Base-by-base conservation (phyloP, 2,329 filamentous ascomycete species). In the Trichoderma sp. region DNA sequence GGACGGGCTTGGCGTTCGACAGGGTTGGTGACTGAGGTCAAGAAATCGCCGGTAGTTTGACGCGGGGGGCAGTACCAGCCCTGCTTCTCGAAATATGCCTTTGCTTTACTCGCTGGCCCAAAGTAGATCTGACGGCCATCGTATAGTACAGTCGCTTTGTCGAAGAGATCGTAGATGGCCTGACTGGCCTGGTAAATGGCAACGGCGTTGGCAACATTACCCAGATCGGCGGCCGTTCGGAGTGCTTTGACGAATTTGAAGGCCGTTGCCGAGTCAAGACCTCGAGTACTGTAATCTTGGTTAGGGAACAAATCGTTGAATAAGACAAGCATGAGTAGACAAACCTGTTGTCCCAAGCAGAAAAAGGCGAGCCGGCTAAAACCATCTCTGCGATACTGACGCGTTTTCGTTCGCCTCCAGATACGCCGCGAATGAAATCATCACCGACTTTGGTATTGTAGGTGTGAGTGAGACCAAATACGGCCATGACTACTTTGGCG, bases 311-410 rank as follows among this genome's bases (percentile, higher is more conserved):
- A 10, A 42, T 25, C 12, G 10, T 2, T 19, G 17, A 25, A 15
- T 25, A 2, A 2, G 2, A 29, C 5, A 4, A n/a, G 10, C 19
- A 15, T 5, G 15, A 7, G 9, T 35, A n/a, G n/a, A 68, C 70
- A 42, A 59, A 78, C 75, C 85, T 89, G 71, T 92, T 92, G 69
- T 91, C 92, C 92, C 92, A 95, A 0, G 78, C 80, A 6, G 73
- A 76, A 48, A 88, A 77, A 0, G 84, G 84, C 0, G 87, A 85
- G 37, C 83, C 81, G 17, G 89, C 89, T 12, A 93, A 81, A 69
- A 90, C 85, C 71, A 92, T 92, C 78, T 95, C 92, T 1, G 90
- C 91, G 70, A 95, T 93, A 53, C 89, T 91, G 5, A 96, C 92
- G 76, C 93, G 88, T 80, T 95, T 94, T 67, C 89, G 83, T 76